These are phyloP conservation scores for Planoprotostelium fungivorum DNA, from an alignment of 78 protist genomes.

Conservation along the genomic window DNA sequence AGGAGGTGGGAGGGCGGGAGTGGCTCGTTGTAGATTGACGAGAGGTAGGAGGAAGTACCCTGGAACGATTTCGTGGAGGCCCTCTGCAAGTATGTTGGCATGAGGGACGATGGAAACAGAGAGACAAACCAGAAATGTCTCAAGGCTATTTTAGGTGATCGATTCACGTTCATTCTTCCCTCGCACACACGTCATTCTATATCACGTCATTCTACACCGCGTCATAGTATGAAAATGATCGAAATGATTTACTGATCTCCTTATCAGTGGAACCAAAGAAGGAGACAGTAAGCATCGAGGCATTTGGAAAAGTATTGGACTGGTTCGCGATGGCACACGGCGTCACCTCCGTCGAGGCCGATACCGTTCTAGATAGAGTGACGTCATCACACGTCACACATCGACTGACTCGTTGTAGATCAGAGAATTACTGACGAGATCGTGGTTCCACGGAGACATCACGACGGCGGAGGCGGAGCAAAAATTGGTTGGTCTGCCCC, in stretches of 20 bases:
- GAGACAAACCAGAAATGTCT: conserved; percentile 56
- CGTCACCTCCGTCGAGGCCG: not conserved
- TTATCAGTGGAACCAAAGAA: conserved; percentile 44
- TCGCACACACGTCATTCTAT: too few relatives aligned
- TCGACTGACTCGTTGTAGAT: conserved; percentile 2
- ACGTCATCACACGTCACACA: not conserved
- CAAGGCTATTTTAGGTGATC: conserved; percentile 20
- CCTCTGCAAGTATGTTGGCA: conserved; percentile 48
- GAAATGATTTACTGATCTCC: too few relatives aligned
- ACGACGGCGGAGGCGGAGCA: conserved; percentile 53
- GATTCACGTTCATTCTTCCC: too few relatives aligned
- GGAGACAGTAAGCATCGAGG: conserved; percentile 63
- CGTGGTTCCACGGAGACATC: conserved; percentile 68
- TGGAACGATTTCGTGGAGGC: conserved; percentile 46
- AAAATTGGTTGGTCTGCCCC: conserved; percentile 40
- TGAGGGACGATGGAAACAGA: conserved; percentile 17
- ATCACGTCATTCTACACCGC: not conserved
- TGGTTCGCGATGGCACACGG: conserved; percentile 44
- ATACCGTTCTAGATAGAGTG: not conserved
- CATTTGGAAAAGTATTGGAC: conserved; percentile 64
- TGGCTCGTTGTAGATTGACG: not conserved
- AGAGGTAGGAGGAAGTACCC: conserved; percentile 39
- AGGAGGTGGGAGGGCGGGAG: not conserved
- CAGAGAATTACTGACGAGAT: conserved; percentile 35
- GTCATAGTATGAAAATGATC: too few relatives aligned